Evolutionary conservation across 129 eudicot species (phyloP), one percentile per base, ranked within the genome.

Genomic region (Ambrosia artemisiifolia): DNA sequence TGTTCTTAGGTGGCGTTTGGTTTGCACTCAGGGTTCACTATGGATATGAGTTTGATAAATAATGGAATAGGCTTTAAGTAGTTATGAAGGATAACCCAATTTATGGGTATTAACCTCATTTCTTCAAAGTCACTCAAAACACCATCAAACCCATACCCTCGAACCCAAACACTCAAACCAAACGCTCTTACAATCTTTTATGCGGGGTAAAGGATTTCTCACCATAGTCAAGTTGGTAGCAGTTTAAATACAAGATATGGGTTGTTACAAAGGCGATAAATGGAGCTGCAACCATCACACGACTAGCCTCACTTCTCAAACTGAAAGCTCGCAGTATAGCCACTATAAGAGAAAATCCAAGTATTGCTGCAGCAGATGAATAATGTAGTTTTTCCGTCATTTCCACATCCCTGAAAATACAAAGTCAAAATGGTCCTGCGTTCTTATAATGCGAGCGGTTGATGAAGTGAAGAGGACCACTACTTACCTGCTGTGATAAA

Each of bases 251-350:
- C 84, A 94, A 75, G 81, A 90, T 88, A 71, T 94, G 99, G 75
- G 99, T 94, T 11, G 89, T 85, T 79, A 83, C 78, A 67, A 94
- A 86, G 43, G 93, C 99, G 32, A 88, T 76, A 63, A 94, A 48
- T 16, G 99, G 99, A 70, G 99, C 97, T 67, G 96, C 75, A 77
- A 94, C 83, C 97, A 94, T 94, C 53, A 94, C 96, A 80, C 96
- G 88, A 8, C 88, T 79, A 74, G 96, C 99, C 78, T 94, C 99
- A 19, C 57, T 53, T 81, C 79, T 84, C 46, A 90, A 82, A 65
- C 49, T 88, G 81, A 94, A 94, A 76, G 72, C 75, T 77, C 99
- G 78, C 28, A 94, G 13, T 69, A 86, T 65, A 65, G 99, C 88
- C 70, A 84, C 72, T 65, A 90, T 71, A 69, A 94, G 94, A 81